A percentile compares a stretch with the other conserved stretches of the same genome.
phyloP scores from a whole-genome alignment of 1,139 yeast species.

The Sugiyamaella neomexicana region DNA sequence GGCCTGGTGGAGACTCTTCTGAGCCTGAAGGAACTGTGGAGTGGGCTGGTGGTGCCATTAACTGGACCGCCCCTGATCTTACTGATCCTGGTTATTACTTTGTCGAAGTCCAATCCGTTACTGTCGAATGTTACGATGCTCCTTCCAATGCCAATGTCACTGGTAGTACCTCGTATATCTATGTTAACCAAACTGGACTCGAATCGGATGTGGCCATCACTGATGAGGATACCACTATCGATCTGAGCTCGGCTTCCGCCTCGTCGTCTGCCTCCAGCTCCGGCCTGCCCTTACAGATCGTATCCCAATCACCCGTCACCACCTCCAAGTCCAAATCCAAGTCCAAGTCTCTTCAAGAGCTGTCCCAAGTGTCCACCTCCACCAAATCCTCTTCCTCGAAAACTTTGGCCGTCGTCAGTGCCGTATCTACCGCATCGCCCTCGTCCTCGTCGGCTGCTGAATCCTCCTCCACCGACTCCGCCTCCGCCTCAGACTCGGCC shows the following conservation, averaged over 20 bases:
- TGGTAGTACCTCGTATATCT: slow-evolving; percentile 53
- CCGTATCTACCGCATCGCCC: slow-evolving; percentile 23
- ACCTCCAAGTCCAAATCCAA: neutral
- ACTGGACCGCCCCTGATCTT: slow-evolving; percentile 83
- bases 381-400: slow-evolving; percentile 27
- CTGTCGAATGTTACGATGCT: slow-evolving; percentile 67
- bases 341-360: slow-evolving; percentile 9
- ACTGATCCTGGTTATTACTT: slow-evolving; percentile 75
- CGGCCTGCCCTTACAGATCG: slow-evolving; percentile 15
- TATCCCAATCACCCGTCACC: slow-evolving; percentile 10
- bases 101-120: slow-evolving; percentile 59
- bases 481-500: slow-evolving; percentile 20
- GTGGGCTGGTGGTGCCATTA: slow-evolving; percentile 92
- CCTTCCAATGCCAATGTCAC: slow-evolving; percentile 52
- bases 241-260: neutral
- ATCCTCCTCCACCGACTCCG: slow-evolving; percentile 14
- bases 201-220: slow-evolving; percentile 32
- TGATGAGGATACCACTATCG: slow-evolving; percentile 19
- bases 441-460: slow-evolving; percentile 15
- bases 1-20: slow-evolving; percentile 85
- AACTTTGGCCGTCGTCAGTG: slow-evolving; percentile 29
- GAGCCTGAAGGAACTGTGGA: slow-evolving; percentile 75
- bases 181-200: slow-evolving; percentile 51
- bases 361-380: slow-evolving; percentile 12
- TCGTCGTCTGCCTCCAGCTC: slow-evolving; percentile 11